phyloP scores from a whole-genome alignment of 805 yeast genomes.

The Wickerhamomyces tratensis region DNA sequence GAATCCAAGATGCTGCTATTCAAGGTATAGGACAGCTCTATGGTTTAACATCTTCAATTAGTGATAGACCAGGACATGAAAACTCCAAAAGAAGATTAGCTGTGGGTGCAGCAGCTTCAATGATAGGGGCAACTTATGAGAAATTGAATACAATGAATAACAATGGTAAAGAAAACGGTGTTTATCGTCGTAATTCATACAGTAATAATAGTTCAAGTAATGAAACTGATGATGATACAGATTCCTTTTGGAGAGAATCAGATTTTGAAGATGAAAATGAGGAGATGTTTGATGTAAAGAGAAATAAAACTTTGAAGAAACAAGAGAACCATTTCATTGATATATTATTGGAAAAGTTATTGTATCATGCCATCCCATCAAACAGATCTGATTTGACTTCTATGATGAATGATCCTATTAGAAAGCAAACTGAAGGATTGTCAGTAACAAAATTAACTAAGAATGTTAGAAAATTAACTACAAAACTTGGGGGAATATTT shows the following conservation, averaged over 20 bases:
- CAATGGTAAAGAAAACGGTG: not conserved
- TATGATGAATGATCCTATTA: constrained; percentile 34
- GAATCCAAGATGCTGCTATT: not conserved
- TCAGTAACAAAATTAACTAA: constrained; percentile 47
- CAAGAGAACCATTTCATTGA: constrained; percentile 44
- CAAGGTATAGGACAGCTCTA: not conserved
- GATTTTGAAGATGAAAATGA: constrained; percentile 14
- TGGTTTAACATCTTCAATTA: not conserved
- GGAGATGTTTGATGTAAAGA: constrained; percentile 2
- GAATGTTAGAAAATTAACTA: constrained; percentile 49
- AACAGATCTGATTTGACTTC: constrained; percentile 31
- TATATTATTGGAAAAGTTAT: constrained; percentile 40
- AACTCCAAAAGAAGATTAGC: constrained; percentile 15
- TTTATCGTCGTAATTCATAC: no score
- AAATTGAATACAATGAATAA: constrained; percentile 16
- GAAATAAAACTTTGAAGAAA: constrained; percentile 6
- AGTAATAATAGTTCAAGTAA: constrained; percentile 2
- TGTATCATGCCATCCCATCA: constrained; percentile 40
- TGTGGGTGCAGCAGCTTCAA: constrained; percentile 34
- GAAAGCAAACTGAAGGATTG: constrained; percentile 37
- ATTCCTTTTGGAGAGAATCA: constrained; percentile 16
- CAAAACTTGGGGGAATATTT: constrained; percentile 46
- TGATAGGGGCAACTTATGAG: constrained; percentile 35
- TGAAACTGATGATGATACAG: constrained; percentile 15
- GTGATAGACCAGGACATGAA: not conserved